Conservation (phyloP, 2,329 filamentous ascomycete genomes). For the Nannizziopsis barbatae region DNA sequence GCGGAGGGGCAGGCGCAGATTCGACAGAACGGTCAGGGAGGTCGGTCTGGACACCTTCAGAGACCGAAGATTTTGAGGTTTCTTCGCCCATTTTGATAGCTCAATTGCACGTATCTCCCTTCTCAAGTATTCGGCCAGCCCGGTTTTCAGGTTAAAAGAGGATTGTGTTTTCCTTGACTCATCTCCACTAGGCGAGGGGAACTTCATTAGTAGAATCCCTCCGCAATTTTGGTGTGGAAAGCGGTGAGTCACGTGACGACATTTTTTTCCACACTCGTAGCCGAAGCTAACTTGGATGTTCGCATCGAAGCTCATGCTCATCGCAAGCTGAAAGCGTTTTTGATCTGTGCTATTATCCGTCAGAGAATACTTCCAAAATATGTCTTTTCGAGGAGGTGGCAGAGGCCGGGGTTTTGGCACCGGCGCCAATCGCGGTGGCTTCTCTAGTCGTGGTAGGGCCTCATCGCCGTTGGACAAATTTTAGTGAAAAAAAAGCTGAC, state of each 20-base stretch:
- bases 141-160: neutral
- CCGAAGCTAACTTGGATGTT: slow-evolving; percentile 10
- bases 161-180: neutral
- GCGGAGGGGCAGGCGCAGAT: slow-evolving; percentile 21
- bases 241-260: slow-evolving; percentile 18
- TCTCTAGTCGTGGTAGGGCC: slow-evolving; percentile 32
- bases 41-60: slow-evolving; percentile 22
- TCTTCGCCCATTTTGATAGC: slow-evolving; percentile 12
- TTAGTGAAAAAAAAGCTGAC: slow-evolving; percentile 1
- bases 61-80: slow-evolving; percentile 10
- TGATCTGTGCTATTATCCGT: neutral
- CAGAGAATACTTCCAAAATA: slow-evolving; percentile 26
- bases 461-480: slow-evolving; percentile 16
- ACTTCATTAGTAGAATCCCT: neutral
- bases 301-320: neutral
- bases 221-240: slow-evolving; percentile 1
- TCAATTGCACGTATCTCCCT: neutral
- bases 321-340: neutral
- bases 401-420: slow-evolving; percentile 41
- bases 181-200: slow-evolving; percentile 4
- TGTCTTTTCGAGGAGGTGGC: slow-evolving; percentile 54
- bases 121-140: neutral
- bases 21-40: slow-evolving; percentile 29
- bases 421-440: slow-evolving; percentile 43
- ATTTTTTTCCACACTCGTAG: slow-evolving; percentile 15